Evolutionary conservation across 2,329 filamentous ascomycete genomes (phyloP), one percentile per base, ranked within the genome.

Genomic region (Botrytis sinoallii): DNA sequence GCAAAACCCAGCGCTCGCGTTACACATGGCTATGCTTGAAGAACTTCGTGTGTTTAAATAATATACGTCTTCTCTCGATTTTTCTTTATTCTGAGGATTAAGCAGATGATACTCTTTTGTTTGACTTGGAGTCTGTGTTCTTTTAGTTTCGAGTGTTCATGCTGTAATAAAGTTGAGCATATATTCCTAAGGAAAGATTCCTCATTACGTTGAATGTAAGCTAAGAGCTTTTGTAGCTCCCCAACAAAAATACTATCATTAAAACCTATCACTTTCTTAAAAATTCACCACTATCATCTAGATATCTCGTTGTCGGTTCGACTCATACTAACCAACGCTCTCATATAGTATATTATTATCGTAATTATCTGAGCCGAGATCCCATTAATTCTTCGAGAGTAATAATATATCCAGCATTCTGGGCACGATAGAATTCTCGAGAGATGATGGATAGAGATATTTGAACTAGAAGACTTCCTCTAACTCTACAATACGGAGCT

Each of bases 141-240:
- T 29, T 55, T 1, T n/a, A 29, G 25, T 12, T 29, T n/a, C 0
- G 16, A 16, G 8, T n/a, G 25, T 55, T 55, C 6, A n/a, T n/a
- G 48, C 25, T n/a, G 25, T 3, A 55, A 25, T 25, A 5, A 48
- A 6, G 2, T 25, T 16, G 48, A 55, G 29, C 14, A 55, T 8
- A 16, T 1, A 55, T 55, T 4, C 1, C 2, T 18, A 44, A 4
- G 2, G 25, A 0, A 25, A 29, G 12, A 16, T 55, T 3, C 4
- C 48, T 4, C 12, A 29, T 29, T 29, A n/a, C 48, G 12, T 14
- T 14, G 1, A 55, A 5, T n/a, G 25, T 4, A 55, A 55, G 0
- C 48, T 55, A 29, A 7, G 25, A n/a, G 5, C 25, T 55, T 7
- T n/a, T n/a, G 10, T n/a, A 16, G 48, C 12, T 55, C 14, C 16